These are phyloP conservation scores for Paracoccidioides brasiliensis DNA, from an alignment of 2,329 filamentous ascomycete species.

Conservation along the genomic window DNA sequence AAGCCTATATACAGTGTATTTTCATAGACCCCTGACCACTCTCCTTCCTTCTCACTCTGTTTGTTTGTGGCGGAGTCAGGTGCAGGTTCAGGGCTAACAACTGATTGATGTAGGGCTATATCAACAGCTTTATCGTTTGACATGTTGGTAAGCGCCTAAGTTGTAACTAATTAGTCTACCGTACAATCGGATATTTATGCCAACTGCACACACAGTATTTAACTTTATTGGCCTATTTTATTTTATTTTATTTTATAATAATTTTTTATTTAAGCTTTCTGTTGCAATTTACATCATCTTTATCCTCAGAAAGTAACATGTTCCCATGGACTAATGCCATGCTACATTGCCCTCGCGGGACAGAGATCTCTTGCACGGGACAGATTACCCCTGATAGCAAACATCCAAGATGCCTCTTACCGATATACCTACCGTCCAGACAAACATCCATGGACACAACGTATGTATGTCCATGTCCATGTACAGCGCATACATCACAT, in stretches of 20 bases:
- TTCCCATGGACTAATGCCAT: background rate
- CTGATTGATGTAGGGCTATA: too few relatives aligned
- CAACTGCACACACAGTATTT: too few relatives aligned
- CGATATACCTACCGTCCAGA: background rate
- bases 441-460: background rate
- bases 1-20: background rate
- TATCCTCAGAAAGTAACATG: too few relatives aligned
- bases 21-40: background rate
- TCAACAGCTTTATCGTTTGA: too few relatives aligned
- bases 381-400: background rate
- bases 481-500: background rate
- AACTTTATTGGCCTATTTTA: too few relatives aligned
- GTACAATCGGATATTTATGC: too few relatives aligned
- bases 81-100: too few relatives aligned
- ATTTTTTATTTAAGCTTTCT: background rate
- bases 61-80: too few relatives aligned
- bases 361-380: background rate
- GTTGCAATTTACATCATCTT: too few relatives aligned
- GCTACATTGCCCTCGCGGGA: background rate
- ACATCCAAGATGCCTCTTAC: background rate
- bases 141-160: too few relatives aligned
- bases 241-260: background rate
- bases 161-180: too few relatives aligned
- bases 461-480: background rate
- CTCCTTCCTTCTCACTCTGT: too few relatives aligned